Conservation (phyloP, 2,329 filamentous ascomycete genomes). For the Fusarium setosum region DNA sequence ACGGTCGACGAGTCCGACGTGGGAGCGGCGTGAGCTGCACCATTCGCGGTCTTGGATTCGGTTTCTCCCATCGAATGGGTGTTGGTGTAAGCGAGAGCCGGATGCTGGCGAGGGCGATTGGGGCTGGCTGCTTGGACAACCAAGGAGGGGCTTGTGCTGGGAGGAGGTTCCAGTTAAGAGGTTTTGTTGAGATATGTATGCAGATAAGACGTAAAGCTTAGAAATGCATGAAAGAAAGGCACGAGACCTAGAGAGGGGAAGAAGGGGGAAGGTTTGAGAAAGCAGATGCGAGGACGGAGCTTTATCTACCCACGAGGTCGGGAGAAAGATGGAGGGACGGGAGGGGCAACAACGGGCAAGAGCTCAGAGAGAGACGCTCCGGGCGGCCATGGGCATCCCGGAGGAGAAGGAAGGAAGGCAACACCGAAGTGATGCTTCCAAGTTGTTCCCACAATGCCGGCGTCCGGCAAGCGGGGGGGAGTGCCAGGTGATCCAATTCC, state of each 20-base stretch:
- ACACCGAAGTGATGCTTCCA: constrained; percentile 27
- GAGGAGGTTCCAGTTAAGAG: not conserved
- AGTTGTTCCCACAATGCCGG: constrained; percentile 4
- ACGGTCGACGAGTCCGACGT: constrained; percentile 51
- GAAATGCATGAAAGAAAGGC: constrained; percentile 35
- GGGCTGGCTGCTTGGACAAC: constrained; percentile 25
- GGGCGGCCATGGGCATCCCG: constrained; percentile 5
- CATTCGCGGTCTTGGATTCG: constrained; percentile 52
- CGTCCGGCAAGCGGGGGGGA: constrained; percentile 7
- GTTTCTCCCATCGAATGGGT: constrained; percentile 57
- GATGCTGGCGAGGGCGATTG: not conserved
- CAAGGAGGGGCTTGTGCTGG: constrained; percentile 10
- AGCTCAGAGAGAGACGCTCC: not conserved
- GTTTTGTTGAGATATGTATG: constrained; percentile 3
- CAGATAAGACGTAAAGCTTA: constrained; percentile 12
- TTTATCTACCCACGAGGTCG: constrained; percentile 34
- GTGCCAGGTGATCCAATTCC: constrained; percentile 11
- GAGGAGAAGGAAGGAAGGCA: not conserved
- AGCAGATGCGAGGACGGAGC: constrained; percentile 18
- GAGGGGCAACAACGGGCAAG: constrained; percentile 19
- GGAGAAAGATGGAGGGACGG: constrained; percentile 21
- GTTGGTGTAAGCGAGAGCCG: constrained; percentile 42
- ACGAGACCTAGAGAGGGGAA: constrained; percentile 33
- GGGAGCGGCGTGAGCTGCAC: constrained; percentile 54
- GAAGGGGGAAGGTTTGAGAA: constrained; percentile 19